Evolutionary conservation across 805 yeast species (phyloP).

Genomic region (Candida caryicola): DNA sequence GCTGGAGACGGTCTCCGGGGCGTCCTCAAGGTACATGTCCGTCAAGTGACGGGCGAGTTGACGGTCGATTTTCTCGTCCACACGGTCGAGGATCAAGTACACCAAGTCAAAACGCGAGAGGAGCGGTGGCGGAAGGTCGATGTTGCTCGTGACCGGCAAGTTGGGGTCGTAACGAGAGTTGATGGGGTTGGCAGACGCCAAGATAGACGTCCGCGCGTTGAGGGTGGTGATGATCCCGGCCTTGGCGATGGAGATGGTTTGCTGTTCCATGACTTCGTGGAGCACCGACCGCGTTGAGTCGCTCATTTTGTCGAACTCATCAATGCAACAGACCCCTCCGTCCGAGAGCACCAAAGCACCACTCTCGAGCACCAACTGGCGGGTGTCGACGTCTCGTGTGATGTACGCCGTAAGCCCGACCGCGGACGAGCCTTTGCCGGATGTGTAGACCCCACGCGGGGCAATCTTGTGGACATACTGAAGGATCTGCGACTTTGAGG

Average conservation of each 20-base stretch:
- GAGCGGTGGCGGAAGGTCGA: constrained; percentile 94
- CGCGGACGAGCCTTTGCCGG: constrained; percentile 98
- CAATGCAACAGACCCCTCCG: constrained; percentile 98
- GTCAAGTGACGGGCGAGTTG: constrained; percentile 89
- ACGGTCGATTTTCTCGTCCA: constrained; percentile 81
- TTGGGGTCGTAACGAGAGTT: constrained; percentile 94
- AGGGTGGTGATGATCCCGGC: constrained; percentile 97
- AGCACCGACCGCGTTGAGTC: constrained; percentile 91
- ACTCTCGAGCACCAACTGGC: constrained; percentile 87
- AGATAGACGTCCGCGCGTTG: constrained; percentile 91
- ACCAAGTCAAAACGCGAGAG: constrained; percentile 94
- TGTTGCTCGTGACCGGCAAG: constrained; percentile 90
- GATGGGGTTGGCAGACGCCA: constrained; percentile 97
- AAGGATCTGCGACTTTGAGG: constrained; percentile 90
- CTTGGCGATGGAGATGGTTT: constrained; percentile 95
- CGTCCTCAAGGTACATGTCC: constrained; percentile 85
- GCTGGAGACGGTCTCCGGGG: constrained; percentile 65
- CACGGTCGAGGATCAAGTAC: constrained; percentile 86
- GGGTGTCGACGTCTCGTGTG: constrained; percentile 90
- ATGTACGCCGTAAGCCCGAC: constrained; percentile 98
- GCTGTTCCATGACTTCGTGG: constrained; percentile 99
- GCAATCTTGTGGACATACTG: constrained; percentile 97
- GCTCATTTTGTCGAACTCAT: constrained; percentile 97
- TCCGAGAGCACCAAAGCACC: constrained; percentile 97
- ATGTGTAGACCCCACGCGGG: constrained; percentile 96